Base-by-base conservation (phyloP, 164 flowering plant species). In the Liquidambar formosana region DNA sequence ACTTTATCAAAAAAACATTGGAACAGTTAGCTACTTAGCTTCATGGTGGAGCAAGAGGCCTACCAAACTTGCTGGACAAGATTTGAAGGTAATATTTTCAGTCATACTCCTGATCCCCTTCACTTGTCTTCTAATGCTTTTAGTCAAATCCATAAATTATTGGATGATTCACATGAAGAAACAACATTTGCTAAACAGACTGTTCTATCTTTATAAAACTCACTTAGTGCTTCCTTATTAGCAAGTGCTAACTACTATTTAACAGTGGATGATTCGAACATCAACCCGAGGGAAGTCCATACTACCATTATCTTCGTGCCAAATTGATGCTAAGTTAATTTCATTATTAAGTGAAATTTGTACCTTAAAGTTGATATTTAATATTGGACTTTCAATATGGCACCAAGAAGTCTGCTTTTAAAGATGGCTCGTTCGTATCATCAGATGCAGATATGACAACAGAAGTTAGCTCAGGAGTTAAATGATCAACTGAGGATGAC, bases 21-120 rank as follows among this genome's bases (percentile, higher is more conserved):
- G 86, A 86, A 54, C 95, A 93, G n/a, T n/a, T n/a, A n/a, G n/a
- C n/a, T n/a, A n/a, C 52, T 53, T 96, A 70, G 85, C 90, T 46
- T 79, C 83, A 23, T 89, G 89, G 99, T 93, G 99, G 99, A 89
- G 98, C 59, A 91, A 87, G 75, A 88, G 75, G 76, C 99, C 99
- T 26, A 95, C 99, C 66, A 90, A 87, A 71, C 97, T 96, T 77
- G 93, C 97, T 46, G 89, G 98, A 49, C 91, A 65, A 75, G 76
- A 73, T 52, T 71, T 77, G 45, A 96, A 96, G 93, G 99, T 91
- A 67, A 65, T 27, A 12, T 2, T 51, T 64, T n/a, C n/a, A n/a
- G n/a, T n/a, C n/a, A n/a, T n/a, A n/a, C n/a, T n/a, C n/a, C n/a
- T n/a, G n/a, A n/a, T n/a, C n/a, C n/a, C n/a, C n/a, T n/a, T n/a